Conservation (phyloP, 352 stramenopile species). For the Phytophthora crassamura region DNA sequence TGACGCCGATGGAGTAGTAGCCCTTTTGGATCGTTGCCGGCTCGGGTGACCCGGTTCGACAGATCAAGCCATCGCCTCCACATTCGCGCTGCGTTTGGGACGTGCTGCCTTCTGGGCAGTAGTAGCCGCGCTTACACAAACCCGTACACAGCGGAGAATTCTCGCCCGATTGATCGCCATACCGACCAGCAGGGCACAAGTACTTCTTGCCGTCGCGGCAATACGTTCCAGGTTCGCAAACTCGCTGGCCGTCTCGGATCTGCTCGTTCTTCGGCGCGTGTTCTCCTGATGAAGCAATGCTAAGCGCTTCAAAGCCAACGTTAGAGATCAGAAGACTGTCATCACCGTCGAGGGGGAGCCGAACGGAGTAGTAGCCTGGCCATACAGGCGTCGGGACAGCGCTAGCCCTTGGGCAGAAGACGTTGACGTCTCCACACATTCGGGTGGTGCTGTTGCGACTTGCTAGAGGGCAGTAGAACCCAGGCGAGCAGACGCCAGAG, state of each 20-base stretch:
- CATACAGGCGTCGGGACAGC: slow-evolving; percentile 54
- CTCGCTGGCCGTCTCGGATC: slow-evolving; percentile 52
- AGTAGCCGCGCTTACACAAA: slow-evolving; percentile 70
- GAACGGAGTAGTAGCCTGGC: slow-evolving; percentile 72
- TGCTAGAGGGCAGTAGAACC: slow-evolving; percentile 70
- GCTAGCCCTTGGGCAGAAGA: slow-evolving; percentile 76
- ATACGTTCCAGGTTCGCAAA: slow-evolving; percentile 75
- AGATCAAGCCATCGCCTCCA: slow-evolving; percentile 52
- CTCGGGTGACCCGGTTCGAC: slow-evolving; percentile 48
- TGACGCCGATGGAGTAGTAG: slow-evolving; percentile 75
- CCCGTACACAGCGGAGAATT: slow-evolving; percentile 65
- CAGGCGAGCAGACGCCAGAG: slow-evolving; percentile 49
- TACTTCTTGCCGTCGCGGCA: slow-evolving; percentile 59
- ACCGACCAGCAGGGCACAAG: slow-evolving; percentile 69
- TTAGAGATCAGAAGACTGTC: slow-evolving; percentile 13
- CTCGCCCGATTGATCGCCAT: slow-evolving; percentile 53
- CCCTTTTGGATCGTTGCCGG: slow-evolving; percentile 48
- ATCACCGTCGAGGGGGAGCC: slow-evolving; percentile 1
- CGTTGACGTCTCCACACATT: slow-evolving; percentile 41
- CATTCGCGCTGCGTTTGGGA: slow-evolving; percentile 51
- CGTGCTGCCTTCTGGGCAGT: slow-evolving; percentile 61
- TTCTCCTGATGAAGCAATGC: slow-evolving; percentile 7
- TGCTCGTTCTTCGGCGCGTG: slow-evolving; percentile 35
- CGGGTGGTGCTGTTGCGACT: slow-evolving; percentile 51
- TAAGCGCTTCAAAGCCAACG: slow-evolving; percentile 18